Conservation (phyloP, 768 basidiomycete genomes). For the Dioszegia crocea region DNA sequence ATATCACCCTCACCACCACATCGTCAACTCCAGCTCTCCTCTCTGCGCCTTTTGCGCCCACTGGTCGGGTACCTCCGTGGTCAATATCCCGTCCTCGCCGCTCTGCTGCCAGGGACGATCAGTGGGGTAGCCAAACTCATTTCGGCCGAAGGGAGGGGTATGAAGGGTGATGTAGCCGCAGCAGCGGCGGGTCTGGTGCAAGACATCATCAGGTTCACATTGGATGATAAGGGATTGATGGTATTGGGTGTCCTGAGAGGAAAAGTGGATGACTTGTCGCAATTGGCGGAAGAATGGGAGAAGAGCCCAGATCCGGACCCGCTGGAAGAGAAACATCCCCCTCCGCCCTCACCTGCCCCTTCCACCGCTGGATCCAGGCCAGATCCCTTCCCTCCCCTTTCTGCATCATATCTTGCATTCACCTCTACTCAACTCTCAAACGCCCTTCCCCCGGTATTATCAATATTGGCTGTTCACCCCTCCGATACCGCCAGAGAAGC, state of each 20-base stretch:
- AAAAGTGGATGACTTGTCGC: conserved; percentile 35
- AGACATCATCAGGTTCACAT: conserved; percentile 31
- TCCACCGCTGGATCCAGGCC: conserved; percentile 14
- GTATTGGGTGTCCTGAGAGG: conserved; percentile 24
- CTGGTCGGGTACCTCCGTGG: conserved; percentile 57
- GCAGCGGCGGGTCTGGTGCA: conserved; percentile 18
- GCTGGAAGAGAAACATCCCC: background rate
- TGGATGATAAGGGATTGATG: conserved; percentile 35
- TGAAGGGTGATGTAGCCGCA: conserved; percentile 35
- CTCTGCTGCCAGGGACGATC: conserved; percentile 74
- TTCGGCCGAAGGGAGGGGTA: conserved; percentile 51
- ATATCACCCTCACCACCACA: conserved; percentile 56
- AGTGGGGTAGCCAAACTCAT: conserved; percentile 71
- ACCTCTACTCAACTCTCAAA: conserved; percentile 79
- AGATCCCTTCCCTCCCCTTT: conserved; percentile 57
- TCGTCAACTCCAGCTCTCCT: conserved; percentile 61
- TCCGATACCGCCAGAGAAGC: conserved; percentile 28
- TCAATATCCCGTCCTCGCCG: conserved; percentile 53
- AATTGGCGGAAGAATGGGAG: conserved; percentile 28
- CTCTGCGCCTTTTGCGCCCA: conserved; percentile 59
- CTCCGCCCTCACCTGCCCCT: conserved; percentile 23
- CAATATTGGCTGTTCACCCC: conserved; percentile 52
- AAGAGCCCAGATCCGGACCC: background rate
- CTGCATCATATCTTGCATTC: conserved; percentile 71
- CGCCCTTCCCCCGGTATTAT: conserved; percentile 70